Base-by-base conservation (phyloP, 2,329 filamentous ascomycete genomes). In the Pseudonectria foliicola region DNA sequence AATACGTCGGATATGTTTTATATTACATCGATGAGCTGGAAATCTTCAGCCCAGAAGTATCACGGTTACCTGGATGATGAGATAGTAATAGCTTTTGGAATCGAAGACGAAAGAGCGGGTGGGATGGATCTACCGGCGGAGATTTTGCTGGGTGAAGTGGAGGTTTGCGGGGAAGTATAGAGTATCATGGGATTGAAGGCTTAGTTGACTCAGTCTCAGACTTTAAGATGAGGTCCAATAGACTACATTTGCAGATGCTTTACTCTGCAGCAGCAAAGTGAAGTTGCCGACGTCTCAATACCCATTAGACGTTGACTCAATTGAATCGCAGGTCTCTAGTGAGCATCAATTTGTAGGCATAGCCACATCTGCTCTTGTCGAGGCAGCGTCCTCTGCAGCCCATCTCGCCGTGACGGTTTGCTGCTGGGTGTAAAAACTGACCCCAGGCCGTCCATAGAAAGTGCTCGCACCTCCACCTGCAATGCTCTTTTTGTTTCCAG, bases 381-480 rank as follows among this genome's bases (percentile, higher is more conserved):
- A 21, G 8, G 18, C 8, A 21, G 18, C 18, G 8, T 21, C 18
- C 8, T 21, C 18, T 6, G 18, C 18, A 21, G 18, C 18, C 18
- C 18, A 21, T 8, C 18, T 21, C 18, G 85, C 81, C 34, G 90
- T 96, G 28, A 95, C 89, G 2, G 90, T 95, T 82, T 96, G 95
- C 56, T 83, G 75, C 67, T 95, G 89, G 3, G 90, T 96, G 64
- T 93, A 95, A 59, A 96, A 96, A 55, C 83, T 79, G 55, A 96
- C 63, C 15, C 89, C 90, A 1, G 87, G 85, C 63, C 85, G 83
- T 43, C 90, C 90, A 64, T 96, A 96, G 59, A 96, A 95, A 11
- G 87, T 93, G 64, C 77, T 93, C 14, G 85, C 83, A 38, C 90
- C 89, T 33, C 88, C 88, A 34, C 89, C 90, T 0, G 89, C 90